phyloP scores from a whole-genome alignment of 768 basidiomycete genomes.

The Candolleomyces aberdarensis region DNA sequence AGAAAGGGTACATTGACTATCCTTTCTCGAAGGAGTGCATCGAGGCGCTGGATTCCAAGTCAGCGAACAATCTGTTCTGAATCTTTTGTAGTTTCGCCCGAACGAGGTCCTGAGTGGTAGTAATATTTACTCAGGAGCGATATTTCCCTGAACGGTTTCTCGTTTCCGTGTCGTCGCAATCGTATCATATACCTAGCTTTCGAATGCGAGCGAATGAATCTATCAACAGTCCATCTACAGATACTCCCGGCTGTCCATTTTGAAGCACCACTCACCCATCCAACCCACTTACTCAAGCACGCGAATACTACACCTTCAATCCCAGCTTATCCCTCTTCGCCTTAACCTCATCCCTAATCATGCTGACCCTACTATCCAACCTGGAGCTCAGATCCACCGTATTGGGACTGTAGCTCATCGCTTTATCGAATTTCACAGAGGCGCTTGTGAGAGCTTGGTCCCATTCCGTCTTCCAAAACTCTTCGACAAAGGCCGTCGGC shows the following conservation, averaged over 20 bases:
- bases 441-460: conserved; percentile 43
- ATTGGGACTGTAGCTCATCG: conserved; percentile 47
- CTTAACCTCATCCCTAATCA: conserved; percentile 69
- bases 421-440: conserved; percentile 47
- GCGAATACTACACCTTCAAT: conserved; percentile 9
- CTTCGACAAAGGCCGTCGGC: neutral
- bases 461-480: conserved; percentile 44
- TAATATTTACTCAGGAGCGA: no score
- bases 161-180: no score
- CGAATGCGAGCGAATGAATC: no score
- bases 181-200: no score
- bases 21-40: conserved; percentile 17
- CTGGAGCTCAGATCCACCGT: conserved; percentile 62
- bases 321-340: conserved; percentile 53
- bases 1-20: conserved; percentile 29
- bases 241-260: neutral
- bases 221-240: no score
- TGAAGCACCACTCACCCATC: neutral
- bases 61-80: no score
- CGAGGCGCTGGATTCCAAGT: no score
- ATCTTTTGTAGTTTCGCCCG: no score
- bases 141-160: no score
- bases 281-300: neutral
- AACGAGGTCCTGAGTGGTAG: no score
- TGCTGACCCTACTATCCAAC: conserved; percentile 64